Base-by-base conservation (phyloP, 2,329 filamentous ascomycete genomes). In the Pseudocercospora crystallina region DNA sequence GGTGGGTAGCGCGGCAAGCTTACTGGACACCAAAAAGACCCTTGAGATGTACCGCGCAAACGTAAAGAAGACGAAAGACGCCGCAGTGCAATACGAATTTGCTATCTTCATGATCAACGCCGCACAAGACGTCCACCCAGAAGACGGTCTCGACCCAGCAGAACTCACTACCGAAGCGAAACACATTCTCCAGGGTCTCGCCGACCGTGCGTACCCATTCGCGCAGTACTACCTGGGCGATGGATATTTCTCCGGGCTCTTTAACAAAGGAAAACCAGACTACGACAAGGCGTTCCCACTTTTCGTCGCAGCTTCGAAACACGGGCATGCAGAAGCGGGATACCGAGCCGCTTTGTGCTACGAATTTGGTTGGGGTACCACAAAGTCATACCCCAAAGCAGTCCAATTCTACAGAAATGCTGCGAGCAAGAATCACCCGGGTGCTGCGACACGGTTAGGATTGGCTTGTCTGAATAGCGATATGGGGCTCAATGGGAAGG, bases 191-290 rank as follows among this genome's bases (percentile, higher is more conserved):
- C 89, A 95, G 71, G 86, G 85, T 56, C 79, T 97, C 44, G 81
- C 91, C 13, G 92, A 91, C 71, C 85, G 84, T 51, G 90, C 90
- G 39, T 96, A 96, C 69, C 94, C 94, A 1, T 97, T 96, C 70
- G 94, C 94, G 3, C 94, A 99, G 70, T 99, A 99, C 73, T 97
- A 97, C 69, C 83, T 99, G 10, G 94, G 85, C 14, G 94, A 99
- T 67, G 94, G 94, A 1, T 96, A 89, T 67, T 89, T 90, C 2
- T 96, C 92, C 5, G 94, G 94, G 0, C 77, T 99, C 17, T 97
- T 99, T 72, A 95, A 84, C 74, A 97, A 96, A 71, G 89, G 90
- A 55, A 95, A 92, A 67, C 85, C 90, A 64, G 94, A 99, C 68
- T 87, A 95, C 67, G 89, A 91, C 66, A 85, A 88, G 35, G 91